Evolutionary conservation across 164 flowering plant genomes (phyloP), one percentile per base, ranked within the genome.

Genomic region (Aristolochia contorta): DNA sequence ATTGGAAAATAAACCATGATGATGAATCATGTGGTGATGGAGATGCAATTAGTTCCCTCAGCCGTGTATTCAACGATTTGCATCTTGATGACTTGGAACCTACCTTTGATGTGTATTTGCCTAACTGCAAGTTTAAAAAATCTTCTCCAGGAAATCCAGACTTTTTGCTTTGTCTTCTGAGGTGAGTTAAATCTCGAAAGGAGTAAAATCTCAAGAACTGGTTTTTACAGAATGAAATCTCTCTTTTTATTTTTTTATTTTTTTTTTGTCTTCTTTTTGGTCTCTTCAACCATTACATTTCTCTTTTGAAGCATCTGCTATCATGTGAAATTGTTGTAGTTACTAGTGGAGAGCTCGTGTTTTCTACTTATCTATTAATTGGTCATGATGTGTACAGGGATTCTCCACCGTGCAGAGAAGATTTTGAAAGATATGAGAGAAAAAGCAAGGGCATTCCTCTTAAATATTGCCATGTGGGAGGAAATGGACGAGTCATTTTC

Each of bases 71-170:
- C n/a, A 64, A 49, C 22, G 61, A 69, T 47, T 32, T 84, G 72
- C 76, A 73, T 30, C 72, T 89, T 23, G 61, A 56, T 37, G 84
- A 75, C 62, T 51, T 69, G 23, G 70, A 64, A 58, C 88, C 71
- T 13, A 58, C 65, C 55, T 92, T 80, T 76, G 89, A 86, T 65
- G 86, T 93, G 56, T 89, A 80, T 70, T 79, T 80, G 49, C 97
- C 98, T 23, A 87, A 93, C 65, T 80, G 86, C 80, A 82, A 80
- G 63, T 93, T 93, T 54, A 83, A 64, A 65, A 89, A 87, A 67
- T 81, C 96, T 37, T 72, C 80, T 68, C 94, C 97, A 14, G 97
- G 91, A 20, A 69, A 75, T 67, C 96, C 96, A 19, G 66, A 59
- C 66, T 89, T 82, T 69, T 54, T 78, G 53, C 68, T 89, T 53